Conservation (phyloP, 495 filamentous ascomycete species). For the Xylaria nigripes region DNA sequence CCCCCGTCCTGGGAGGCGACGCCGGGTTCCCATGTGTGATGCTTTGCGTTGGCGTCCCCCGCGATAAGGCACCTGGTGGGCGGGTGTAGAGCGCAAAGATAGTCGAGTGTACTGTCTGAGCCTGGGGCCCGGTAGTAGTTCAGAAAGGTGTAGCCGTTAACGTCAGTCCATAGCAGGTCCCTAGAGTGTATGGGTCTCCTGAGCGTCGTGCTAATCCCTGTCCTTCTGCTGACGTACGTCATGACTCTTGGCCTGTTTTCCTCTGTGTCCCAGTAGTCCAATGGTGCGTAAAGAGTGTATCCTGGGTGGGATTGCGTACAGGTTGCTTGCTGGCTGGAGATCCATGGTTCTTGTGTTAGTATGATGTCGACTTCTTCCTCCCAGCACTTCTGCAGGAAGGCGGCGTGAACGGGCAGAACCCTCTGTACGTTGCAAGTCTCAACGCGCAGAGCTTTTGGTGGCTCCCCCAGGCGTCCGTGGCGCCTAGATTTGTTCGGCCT, state of each 20-base stretch:
- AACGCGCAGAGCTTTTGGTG: slow-evolving; percentile 1
- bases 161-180: not conserved
- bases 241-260: not conserved
- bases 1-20: not conserved
- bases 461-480: not conserved
- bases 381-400: not conserved
- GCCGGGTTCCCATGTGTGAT: not conserved
- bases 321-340: not conserved
- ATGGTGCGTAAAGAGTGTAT: not conserved
- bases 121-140: not conserved
- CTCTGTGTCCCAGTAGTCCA: not conserved
- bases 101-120: not conserved
- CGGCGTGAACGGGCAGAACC: not conserved
- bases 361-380: not conserved
- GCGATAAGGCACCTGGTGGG: not conserved
- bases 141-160: not conserved
- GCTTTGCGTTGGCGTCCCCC: not conserved
- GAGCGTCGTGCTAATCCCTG: not conserved
- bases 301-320: not conserved
- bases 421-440: not conserved
- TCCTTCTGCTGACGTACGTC: not conserved
- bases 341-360: not conserved
- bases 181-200: not conserved
- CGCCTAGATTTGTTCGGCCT: not conserved
- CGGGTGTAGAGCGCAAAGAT: not conserved